Evolutionary conservation across 2,329 filamentous ascomycete genomes (phyloP), one percentile per base, ranked within the genome.

Genomic region (Colletotrichum spaethianum): DNA sequence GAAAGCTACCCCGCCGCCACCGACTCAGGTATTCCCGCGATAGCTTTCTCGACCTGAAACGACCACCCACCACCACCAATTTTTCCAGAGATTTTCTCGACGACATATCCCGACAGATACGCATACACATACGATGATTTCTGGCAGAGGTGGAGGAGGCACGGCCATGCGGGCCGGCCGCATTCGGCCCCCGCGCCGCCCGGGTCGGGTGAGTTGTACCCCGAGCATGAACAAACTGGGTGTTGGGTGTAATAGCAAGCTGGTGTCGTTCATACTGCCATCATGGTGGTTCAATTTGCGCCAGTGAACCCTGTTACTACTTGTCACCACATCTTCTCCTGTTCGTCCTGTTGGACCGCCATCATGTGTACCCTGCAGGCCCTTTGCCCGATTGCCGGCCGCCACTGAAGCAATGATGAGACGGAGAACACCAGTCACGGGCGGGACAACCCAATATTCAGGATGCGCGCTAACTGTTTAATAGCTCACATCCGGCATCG

Each of bases 151-250:
- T 67, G 83, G 83, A 78, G 80, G 73, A 56, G 72, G 72, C 11
- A 50, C 81, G 65, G 82, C 82, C 68, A 77, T 80, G 67, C 79
- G 82, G 61, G 76, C 77, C 64, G 81, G 82, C 69, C 81, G 83
- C 76, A 85, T 85, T 75, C 82, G 83, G 67, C 82, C 83, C 63
- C 83, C 83, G 79, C 83, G 83, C 77, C 82, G 83, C 64, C 80
- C 83, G 70, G 78, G 81, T 65, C 80, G 82, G 75, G 83, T 85
- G 81, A 81, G 83, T 72, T 56, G 42, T 57, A 57, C 23, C n/a
- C 48, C 18, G 20, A 33, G 80, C 50, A 53, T 59, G 48, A 28
- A 46, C 18, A 14, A 12, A 42, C 9, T 20, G 11, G 20, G 16
- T 42, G 36, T 42, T 61, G 18, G 26, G 8, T 31, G 1, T 26